Evolutionary conservation across 805 yeast genomes (phyloP).

Genomic region (Nakazawaea ernobii): DNA sequence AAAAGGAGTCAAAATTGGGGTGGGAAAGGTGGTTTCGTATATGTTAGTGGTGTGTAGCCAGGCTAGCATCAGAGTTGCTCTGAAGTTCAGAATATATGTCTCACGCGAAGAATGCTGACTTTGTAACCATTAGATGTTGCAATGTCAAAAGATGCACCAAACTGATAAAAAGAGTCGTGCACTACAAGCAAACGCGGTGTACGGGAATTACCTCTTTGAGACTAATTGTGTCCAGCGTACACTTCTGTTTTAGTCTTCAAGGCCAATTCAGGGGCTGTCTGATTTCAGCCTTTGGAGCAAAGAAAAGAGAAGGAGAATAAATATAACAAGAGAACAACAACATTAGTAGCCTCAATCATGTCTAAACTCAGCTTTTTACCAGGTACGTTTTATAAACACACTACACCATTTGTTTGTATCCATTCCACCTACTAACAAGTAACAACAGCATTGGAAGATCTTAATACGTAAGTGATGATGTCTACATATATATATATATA

Average conservation of each 20-base stretch:
- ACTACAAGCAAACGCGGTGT: conserved; percentile 1
- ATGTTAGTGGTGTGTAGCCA: not conserved
- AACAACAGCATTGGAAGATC: conserved; percentile 22
- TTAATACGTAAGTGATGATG: conserved; percentile 21
- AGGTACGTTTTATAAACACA: conserved; percentile 1
- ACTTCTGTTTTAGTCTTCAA: not conserved
- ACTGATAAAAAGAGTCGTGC: not conserved
- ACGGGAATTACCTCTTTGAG: not conserved
- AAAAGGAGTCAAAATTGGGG: too few species aligned
- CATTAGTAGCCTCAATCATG: conserved; percentile 1
- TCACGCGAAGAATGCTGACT: not conserved
- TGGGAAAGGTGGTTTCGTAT: not conserved
- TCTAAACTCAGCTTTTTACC: conserved; percentile 10
- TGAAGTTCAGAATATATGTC: too few species aligned
- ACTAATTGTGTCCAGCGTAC: not conserved
- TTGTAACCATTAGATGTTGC: too few species aligned
- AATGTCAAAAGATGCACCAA: not conserved
- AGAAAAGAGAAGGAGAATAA: too few species aligned
- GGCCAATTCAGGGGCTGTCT: too few species aligned
- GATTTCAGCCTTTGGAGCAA: too few species aligned
- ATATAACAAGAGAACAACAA: too few species aligned
- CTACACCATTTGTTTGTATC: too few species aligned
- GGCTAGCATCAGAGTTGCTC: too few species aligned
- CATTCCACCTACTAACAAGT: not conserved
- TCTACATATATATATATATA: too few species aligned